These are phyloP conservation scores for Prunus mira DNA, from an alignment of 306 rosid species.

Conservation along the genomic window DNA sequence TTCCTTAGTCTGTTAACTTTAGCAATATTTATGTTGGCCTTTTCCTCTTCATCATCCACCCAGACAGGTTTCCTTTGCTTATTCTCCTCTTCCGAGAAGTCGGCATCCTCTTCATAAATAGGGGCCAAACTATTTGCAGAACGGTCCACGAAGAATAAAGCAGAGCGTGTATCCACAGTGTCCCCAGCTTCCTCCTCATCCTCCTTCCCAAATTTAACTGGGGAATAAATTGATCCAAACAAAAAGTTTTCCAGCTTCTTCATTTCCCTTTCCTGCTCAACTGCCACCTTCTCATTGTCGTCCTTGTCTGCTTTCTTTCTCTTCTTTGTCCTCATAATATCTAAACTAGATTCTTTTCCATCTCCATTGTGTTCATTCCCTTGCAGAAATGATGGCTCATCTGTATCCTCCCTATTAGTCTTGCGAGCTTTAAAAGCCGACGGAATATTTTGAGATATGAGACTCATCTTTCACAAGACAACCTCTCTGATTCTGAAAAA, in stretches of 20 bases:
- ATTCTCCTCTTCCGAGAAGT: conserved; percentile 31
- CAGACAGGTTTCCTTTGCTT: conserved; percentile 67
- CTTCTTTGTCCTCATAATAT: conserved; percentile 42
- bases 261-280: conserved; percentile 65
- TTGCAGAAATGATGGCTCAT: conserved; percentile 23
- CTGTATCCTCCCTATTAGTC: conserved; percentile 33
- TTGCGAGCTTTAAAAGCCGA: conserved; percentile 30
- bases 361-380: conserved; percentile 25
- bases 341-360: conserved; percentile 19
- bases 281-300: conserved; percentile 30
- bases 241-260: conserved; percentile 65
- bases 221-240: conserved; percentile 73
- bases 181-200: conserved; percentile 30
- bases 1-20: conserved; percentile 73
- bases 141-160: conserved; percentile 64
- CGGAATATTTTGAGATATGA: conserved; percentile 62
- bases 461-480: conserved; percentile 57
- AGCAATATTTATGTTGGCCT: conserved; percentile 52
- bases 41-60: conserved; percentile 88
- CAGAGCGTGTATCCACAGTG: conserved; percentile 28
- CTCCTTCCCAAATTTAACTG: conserved; percentile 62
- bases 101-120: conserved; percentile 39
- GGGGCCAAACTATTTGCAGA: conserved; percentile 45
- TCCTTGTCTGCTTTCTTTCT: conserved; percentile 46
- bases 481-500: conserved; percentile 32